These are phyloP conservation scores for Colletotrichum sp. DNA, from an alignment of 2,329 filamentous ascomycete species.

Conservation along the genomic window DNA sequence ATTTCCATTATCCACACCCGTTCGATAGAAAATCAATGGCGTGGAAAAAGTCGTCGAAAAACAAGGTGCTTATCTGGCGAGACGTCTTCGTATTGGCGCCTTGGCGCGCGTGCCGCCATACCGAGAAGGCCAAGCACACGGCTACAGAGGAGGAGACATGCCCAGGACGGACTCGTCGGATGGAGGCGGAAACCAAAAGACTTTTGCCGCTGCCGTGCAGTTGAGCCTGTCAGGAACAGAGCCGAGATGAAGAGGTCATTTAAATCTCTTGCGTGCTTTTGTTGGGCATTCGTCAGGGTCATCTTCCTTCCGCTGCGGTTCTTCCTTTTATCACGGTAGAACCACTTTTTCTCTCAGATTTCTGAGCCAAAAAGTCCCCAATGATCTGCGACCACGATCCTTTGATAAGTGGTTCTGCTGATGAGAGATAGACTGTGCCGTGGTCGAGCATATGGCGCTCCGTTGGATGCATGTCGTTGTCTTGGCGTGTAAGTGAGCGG, in stretches of 20 bases:
- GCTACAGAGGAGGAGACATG: neutral
- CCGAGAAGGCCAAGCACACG: constrained; percentile 14
- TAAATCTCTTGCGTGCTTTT: neutral
- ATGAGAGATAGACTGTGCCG: neutral
- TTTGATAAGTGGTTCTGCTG: neutral
- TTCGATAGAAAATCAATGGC: neutral
- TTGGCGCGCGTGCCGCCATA: constrained; percentile 18
- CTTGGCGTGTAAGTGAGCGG: neutral
- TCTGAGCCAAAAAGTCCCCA: neutral
- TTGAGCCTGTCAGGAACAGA: neutral
- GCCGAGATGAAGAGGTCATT: neutral
- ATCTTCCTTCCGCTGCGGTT: neutral
- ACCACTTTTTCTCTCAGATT: neutral
- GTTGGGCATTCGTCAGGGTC: neutral
- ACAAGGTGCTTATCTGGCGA: constrained; percentile 5
- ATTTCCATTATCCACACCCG: neutral
- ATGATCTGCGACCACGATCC: neutral
- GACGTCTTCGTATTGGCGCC: neutral
- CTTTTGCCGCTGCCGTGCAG: neutral
- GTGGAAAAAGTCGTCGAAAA: neutral
- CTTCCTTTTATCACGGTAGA: neutral
- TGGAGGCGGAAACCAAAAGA: neutral
- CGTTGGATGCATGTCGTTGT: neutral
- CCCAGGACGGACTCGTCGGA: neutral
- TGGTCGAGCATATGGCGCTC: neutral